Conservation (phyloP, 495 filamentous ascomycete genomes). For the Neurospora terricola region DNA sequence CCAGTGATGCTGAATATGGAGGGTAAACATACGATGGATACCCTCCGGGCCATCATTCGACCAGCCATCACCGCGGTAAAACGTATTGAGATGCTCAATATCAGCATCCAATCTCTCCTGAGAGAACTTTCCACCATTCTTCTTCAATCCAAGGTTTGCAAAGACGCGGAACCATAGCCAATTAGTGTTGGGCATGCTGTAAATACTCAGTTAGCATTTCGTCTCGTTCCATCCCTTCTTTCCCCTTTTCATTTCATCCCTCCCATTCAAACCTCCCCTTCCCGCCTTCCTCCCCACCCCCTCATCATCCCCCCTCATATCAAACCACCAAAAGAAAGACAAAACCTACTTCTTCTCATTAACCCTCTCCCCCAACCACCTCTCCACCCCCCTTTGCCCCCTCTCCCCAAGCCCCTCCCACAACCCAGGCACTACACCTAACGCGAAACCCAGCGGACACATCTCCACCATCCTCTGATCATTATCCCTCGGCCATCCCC, state of each 20-base stretch:
- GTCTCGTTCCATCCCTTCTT: background rate
- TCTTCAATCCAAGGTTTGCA: conserved; percentile 66
- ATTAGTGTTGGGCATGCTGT: conserved; percentile 47
- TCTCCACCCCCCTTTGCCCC: conserved; percentile 44
- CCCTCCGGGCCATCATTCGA: conserved; percentile 69
- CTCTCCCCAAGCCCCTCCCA: conserved; percentile 54
- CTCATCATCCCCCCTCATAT: background rate
- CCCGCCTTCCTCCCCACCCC: background rate
- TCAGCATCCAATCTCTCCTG: conserved; percentile 58
- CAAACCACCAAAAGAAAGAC: background rate
- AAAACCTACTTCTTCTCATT: conserved; percentile 54
- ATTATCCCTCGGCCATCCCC: conserved; percentile 60
- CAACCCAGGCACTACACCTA: conserved; percentile 54
- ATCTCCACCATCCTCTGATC: conserved; percentile 84
- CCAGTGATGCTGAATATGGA: too few species aligned
- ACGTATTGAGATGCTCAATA: conserved; percentile 67
- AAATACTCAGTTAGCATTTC: background rate
- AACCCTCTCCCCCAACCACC: conserved; percentile 59
- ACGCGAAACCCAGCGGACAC: conserved; percentile 58
- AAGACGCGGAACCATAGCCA: conserved; percentile 79
- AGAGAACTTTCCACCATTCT: conserved; percentile 56
- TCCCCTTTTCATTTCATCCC: too few species aligned
- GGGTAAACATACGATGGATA: conserved; percentile 43
- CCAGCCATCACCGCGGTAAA: conserved; percentile 72
- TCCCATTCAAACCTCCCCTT: background rate